Evolutionary conservation across 1,284 basidiomycete species (phyloP), one percentile per base, ranked within the genome.

Genomic region (Cutaneotrichosporon sp.): DNA sequence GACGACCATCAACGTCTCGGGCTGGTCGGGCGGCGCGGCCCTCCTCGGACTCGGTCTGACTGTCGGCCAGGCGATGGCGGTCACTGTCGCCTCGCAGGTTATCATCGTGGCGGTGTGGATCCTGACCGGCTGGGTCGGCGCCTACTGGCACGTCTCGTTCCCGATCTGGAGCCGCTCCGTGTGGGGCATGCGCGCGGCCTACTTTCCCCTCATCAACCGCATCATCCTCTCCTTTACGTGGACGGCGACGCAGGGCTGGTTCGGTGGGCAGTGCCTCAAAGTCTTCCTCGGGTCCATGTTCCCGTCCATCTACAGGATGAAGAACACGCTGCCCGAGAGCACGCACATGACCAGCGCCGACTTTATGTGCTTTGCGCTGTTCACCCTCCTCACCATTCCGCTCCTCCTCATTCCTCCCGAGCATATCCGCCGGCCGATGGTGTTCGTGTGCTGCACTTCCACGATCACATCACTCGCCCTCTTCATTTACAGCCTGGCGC

Each of bases 281-380:
- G 69, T 79, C n/a, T 68, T 78, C 13, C 58, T 81, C 33, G 75
- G 76, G 4, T 71, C 75, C 5, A 69, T 73, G 51, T 63, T 57
- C 16, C 68, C 74, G 0, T 64, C 66, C 14, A 77, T 79, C 65
- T 71, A 71, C 53, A 67, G 33, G 16, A 72, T 72, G 69, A 56
- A 64, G 29, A 71, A 71, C 58, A 62, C 68, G 27, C 70, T 78
- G 22, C 74, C 74, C 1, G 71, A 63, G 7, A 64, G 60, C 20
- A 64, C 72, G 0, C 66, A 68, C 27, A 67, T 78, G 53, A 72
- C 67, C 13, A 69, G 69, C 0, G 64, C 69, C 36, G 77, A 78
- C 54, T 77, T 81, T 38, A 56, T 81, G n/a, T 76, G 71, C 57
- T 81, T 80, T 67, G 67, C 76, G 51, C 62, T 82, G 50, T 81